phyloP scores from a whole-genome alignment of 2,329 filamentous ascomycete species.

The Trichoderma koningiopsis region DNA sequence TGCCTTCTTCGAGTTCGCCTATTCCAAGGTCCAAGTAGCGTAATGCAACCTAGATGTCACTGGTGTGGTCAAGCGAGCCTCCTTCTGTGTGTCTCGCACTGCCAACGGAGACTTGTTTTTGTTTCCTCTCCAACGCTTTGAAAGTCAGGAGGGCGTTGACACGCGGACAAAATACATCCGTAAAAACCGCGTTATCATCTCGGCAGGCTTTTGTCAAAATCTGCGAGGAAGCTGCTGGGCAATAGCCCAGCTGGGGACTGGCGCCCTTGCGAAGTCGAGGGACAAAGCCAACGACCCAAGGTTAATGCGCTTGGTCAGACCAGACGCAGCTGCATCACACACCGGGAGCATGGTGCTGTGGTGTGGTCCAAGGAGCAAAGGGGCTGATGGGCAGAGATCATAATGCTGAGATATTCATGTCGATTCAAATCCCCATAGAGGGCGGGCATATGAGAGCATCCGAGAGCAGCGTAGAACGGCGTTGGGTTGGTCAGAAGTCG shows the following conservation, averaged over 20 bases:
- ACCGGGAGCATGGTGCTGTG: slow-evolving; percentile 45
- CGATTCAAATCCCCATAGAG: not conserved
- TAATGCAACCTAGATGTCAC: slow-evolving; percentile 25
- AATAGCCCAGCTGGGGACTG: slow-evolving; percentile 43
- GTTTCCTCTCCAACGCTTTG: slow-evolving; percentile 68
- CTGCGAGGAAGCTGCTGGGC: slow-evolving; percentile 48
- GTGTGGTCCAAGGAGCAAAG: slow-evolving; percentile 46
- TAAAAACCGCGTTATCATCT: slow-evolving; percentile 82
- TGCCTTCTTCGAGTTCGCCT: slow-evolving; percentile 30
- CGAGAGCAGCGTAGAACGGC: slow-evolving; percentile 48
- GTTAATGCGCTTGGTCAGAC: slow-evolving; percentile 62
- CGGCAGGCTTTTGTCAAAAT: slow-evolving; percentile 44
- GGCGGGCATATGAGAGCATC: slow-evolving; percentile 40
- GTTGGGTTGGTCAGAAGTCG: slow-evolving; percentile 36
- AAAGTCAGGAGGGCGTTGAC: slow-evolving; percentile 62
- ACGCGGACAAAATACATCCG: slow-evolving; percentile 92
- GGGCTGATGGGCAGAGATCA: slow-evolving; percentile 30
- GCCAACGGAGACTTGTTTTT: slow-evolving; percentile 94
- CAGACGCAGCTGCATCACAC: slow-evolving; percentile 50
- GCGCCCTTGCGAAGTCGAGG: slow-evolving; percentile 50
- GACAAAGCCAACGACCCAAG: slow-evolving; percentile 47
- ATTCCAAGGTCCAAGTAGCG: slow-evolving; percentile 29
- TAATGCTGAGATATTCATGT: not conserved
- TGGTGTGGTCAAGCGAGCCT: slow-evolving; percentile 38
- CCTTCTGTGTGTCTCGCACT: slow-evolving; percentile 81